These are phyloP conservation scores for Tulasnella sp. DNA, from an alignment of 768 basidiomycete species.

Conservation along the genomic window DNA sequence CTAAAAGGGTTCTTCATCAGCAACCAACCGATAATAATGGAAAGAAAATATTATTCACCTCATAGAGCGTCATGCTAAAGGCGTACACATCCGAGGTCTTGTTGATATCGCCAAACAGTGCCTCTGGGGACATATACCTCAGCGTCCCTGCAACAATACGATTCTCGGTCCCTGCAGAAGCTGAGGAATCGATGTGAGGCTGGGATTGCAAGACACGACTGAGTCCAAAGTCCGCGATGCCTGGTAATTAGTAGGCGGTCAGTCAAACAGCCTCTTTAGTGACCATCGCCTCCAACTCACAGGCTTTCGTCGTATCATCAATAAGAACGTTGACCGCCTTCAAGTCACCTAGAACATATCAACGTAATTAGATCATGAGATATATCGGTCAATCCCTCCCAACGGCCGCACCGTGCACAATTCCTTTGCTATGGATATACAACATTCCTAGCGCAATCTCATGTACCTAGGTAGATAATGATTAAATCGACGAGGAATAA, in stretches of 20 bases:
- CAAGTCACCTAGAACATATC: background rate
- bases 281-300: background rate
- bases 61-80: background rate
- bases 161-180: background rate
- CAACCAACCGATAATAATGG: background rate
- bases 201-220: background rate
- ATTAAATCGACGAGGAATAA: background rate
- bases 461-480: background rate
- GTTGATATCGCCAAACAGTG: background rate
- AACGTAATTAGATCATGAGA: no score
- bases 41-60: background rate
- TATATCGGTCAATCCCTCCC: no score
- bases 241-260: background rate
- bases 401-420: background rate
- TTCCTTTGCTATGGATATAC: background rate
- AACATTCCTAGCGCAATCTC: background rate
- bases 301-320: background rate
- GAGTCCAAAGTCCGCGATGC: slow-evolving; percentile 7
- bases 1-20: background rate
- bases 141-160: background rate
- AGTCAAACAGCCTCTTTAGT: background rate
- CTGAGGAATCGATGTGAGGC: background rate
- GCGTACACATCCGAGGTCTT: slow-evolving; percentile 1
- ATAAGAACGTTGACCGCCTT: background rate
- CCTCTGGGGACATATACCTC: slow-evolving; percentile 5